Evolutionary conservation across 2,329 filamentous ascomycete species (phyloP).

Genomic region (Hortaea sp.): DNA sequence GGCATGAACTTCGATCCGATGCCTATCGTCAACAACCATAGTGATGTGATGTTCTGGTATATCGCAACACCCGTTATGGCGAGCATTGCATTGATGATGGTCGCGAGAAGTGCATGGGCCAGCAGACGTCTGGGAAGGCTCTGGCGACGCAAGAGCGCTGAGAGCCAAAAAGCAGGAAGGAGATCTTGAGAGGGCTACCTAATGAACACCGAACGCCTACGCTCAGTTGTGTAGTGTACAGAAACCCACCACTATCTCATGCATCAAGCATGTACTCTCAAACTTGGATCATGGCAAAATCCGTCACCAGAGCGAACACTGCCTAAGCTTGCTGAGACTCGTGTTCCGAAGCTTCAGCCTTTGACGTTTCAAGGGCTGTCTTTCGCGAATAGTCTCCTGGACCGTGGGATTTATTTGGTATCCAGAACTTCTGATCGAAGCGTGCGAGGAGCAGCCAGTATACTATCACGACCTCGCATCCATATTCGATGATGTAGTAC

Average conservation of each 20-base stretch:
- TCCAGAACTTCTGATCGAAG: slow-evolving; percentile 19
- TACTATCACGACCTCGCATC: slow-evolving; percentile 22
- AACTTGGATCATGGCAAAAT: no score
- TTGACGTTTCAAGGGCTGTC: background rate
- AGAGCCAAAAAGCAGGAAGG: background rate
- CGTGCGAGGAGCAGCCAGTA: slow-evolving; percentile 15
- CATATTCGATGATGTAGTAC: slow-evolving; percentile 22
- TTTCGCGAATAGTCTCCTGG: background rate
- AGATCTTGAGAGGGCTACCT: background rate
- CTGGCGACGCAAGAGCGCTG: background rate
- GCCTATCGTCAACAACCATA: slow-evolving; percentile 19
- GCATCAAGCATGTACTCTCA: no score
- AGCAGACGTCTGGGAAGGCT: background rate
- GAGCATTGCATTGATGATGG: slow-evolving; percentile 1
- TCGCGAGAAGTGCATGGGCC: background rate
- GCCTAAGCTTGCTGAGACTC: no score
- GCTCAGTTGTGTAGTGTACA: background rate
- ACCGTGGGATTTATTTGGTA: slow-evolving; percentile 16
- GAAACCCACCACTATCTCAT: no score
- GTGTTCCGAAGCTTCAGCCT: background rate
- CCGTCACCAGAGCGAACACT: no score
- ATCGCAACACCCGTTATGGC: slow-evolving; percentile 59
- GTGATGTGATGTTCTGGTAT: slow-evolving; percentile 53
- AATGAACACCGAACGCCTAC: background rate
- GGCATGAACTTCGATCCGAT: slow-evolving; percentile 51